Evolutionary conservation across 768 basidiomycete species (phyloP).

Genomic region (Tylopilus sp.): DNA sequence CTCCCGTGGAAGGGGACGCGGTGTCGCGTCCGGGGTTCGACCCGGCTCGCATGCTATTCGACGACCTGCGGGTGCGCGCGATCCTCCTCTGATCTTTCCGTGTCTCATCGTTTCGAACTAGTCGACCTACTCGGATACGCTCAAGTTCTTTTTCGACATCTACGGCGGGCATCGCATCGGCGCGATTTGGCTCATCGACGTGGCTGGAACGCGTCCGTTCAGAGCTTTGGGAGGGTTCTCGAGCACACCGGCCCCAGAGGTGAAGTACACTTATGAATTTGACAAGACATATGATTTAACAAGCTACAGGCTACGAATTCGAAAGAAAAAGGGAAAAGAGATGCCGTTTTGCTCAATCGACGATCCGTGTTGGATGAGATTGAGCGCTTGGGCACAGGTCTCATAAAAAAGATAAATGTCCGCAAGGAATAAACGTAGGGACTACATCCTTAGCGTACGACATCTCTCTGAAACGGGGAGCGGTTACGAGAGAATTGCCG

Average conservation of each 20-base stretch:
- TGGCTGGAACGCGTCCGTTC: conserved; percentile 59
- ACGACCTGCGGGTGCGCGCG: conserved; percentile 67
- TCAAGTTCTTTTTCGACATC: conserved; percentile 81
- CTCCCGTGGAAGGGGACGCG: conserved; percentile 31
- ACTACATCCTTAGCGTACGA: background rate
- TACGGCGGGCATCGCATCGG: conserved; percentile 79
- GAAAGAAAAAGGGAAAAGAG: conserved; percentile 49
- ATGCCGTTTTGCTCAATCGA: conserved; percentile 63
- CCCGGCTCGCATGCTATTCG: conserved; percentile 62
- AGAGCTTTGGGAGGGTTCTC: conserved; percentile 83
- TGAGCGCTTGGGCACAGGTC: conserved; percentile 64
- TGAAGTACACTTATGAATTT: conserved; percentile 15
- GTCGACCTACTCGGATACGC: conserved; percentile 70
- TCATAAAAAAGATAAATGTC: conserved; percentile 49
- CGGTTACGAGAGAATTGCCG: conserved; percentile 21
- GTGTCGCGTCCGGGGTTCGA: conserved; percentile 69
- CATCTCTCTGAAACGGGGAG: background rate
- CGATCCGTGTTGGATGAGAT: conserved; percentile 70
- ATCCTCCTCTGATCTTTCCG: background rate
- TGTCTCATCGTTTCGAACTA: conserved; percentile 28
- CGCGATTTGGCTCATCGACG: conserved; percentile 79
- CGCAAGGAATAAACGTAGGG: conserved; percentile 7
- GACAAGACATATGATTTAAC: background rate
- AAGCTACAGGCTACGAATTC: conserved; percentile 25
- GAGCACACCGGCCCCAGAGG: conserved; percentile 47